phyloP scores from a whole-genome alignment of 2,329 filamentous ascomycete genomes.

The Botrytis sinoallii region DNA sequence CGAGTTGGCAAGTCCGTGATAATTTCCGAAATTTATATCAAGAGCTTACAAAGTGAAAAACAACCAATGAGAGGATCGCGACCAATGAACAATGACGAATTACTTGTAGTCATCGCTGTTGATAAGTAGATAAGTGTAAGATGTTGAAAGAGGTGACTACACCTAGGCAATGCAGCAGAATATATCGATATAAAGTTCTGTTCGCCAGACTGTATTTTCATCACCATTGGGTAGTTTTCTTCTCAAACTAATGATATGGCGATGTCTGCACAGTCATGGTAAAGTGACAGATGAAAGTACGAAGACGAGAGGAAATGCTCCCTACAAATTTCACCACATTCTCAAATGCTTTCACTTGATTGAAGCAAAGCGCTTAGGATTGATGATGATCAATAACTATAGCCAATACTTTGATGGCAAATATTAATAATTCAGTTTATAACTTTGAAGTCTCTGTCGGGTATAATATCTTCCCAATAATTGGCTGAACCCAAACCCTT shows the following conservation, averaged over 20 bases:
- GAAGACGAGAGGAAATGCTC: not conserved
- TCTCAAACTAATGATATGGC: not conserved
- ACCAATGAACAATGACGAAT: not conserved
- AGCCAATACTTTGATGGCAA: not conserved
- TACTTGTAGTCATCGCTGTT: not conserved
- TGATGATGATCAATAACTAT: not conserved
- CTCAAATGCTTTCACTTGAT: not conserved
- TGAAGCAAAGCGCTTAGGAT: rapidly evolving
- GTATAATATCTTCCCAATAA: not conserved
- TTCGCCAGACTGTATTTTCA: rapidly evolving
- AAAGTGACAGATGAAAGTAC: too few species aligned
- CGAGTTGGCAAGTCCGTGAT: not conserved
- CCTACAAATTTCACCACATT: not conserved
- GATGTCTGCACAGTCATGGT: not conserved
- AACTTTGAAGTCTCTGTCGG: rapidly evolving
- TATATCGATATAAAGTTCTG: too few species aligned
- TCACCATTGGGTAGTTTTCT: rapidly evolving
- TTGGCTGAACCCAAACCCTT: too few species aligned
- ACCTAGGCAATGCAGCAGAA: too few species aligned
- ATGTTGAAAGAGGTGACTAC: not conserved
- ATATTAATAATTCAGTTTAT: not conserved
- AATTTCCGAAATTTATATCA: not conserved
- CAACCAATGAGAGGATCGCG: rapidly evolving
- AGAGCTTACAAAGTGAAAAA: not conserved
- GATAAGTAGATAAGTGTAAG: too few species aligned